Evolutionary conservation across 1,284 basidiomycete genomes (phyloP).

Genomic region (Mycosarcoma mackinlayi): DNA sequence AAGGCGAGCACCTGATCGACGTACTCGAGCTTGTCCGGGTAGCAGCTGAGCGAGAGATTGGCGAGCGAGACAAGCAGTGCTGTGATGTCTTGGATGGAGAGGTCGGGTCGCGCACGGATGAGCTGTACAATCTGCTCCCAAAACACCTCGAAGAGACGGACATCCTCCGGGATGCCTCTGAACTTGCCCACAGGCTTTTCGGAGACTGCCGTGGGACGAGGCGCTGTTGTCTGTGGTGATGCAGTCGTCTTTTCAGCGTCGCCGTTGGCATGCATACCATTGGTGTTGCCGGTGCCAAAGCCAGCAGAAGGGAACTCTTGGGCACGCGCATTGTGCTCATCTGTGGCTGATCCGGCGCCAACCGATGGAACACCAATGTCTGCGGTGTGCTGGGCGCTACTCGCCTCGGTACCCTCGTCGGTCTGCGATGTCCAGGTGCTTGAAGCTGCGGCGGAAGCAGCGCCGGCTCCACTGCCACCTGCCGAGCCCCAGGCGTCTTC

Average conservation of each 20-base stretch:
- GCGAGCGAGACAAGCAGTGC: conserved; percentile 64
- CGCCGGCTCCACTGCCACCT: conserved; percentile 26
- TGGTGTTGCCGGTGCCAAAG: conserved; percentile 11
- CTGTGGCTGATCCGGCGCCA: conserved; percentile 12
- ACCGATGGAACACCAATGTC: conserved; percentile 28
- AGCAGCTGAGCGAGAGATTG: conserved; percentile 66
- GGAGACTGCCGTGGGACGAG: conserved; percentile 15
- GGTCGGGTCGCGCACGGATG: conserved; percentile 65
- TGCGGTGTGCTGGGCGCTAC: conserved; percentile 34
- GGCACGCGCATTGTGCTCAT: conserved; percentile 33
- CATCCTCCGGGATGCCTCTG: conserved; percentile 66
- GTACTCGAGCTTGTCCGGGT: conserved; percentile 67
- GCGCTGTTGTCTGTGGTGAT: conserved; percentile 17
- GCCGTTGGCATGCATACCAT: conserved; percentile 21
- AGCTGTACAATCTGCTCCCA: conserved; percentile 67
- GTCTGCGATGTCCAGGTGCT: conserved; percentile 43
- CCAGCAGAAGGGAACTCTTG: conserved; percentile 41
- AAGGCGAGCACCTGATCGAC: conserved; percentile 67
- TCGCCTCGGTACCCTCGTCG: conserved; percentile 38
- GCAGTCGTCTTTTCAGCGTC: conserved; percentile 34
- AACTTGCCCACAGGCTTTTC: conserved; percentile 57
- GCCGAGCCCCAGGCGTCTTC: conserved; percentile 56
- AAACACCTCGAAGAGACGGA: conserved; percentile 67
- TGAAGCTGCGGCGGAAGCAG: conserved; percentile 22
- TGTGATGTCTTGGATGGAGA: conserved; percentile 65